A percentile compares a stretch with the other conserved stretches of the same genome.
These are phyloP conservation scores for Aspergillus novofumigatus DNA, from an alignment of 2,329 filamentous ascomycete genomes.

Conservation along the genomic window DNA sequence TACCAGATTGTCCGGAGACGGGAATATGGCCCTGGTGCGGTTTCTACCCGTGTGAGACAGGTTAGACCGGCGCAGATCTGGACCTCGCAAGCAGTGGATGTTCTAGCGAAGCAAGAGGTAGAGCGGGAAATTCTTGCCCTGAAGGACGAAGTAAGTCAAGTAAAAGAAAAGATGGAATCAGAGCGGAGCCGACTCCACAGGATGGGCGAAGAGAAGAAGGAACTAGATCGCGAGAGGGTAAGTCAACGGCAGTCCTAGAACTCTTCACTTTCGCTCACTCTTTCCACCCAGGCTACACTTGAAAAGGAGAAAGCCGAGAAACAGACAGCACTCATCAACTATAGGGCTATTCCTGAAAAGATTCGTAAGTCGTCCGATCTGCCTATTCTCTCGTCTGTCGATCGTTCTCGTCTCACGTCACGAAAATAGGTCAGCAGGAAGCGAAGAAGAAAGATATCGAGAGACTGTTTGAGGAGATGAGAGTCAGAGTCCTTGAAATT, in stretches of 20 bases:
- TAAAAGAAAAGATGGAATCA: constrained; percentile 23
- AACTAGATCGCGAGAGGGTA: constrained; percentile 42
- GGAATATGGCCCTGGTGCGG: constrained; percentile 74
- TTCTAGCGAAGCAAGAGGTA: constrained; percentile 54
- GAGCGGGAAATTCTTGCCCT: constrained; percentile 46
- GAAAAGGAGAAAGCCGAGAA: constrained; percentile 61
- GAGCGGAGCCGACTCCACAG: constrained; percentile 26
- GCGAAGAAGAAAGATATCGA: constrained; percentile 43
- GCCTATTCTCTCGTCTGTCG: constrained; percentile 8
- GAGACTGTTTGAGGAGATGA: constrained; percentile 40
- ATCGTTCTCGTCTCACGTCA: constrained; percentile 20
- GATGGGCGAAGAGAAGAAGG: constrained; percentile 18
- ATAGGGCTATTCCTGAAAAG: constrained; percentile 64
- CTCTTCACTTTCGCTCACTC: constrained; percentile 9
- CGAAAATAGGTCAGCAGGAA: constrained; percentile 43
- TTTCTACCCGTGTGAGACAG: constrained; percentile 62
- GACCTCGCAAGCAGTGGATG: constrained; percentile 72
- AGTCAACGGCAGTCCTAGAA: constrained; percentile 4
- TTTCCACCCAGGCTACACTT: constrained; percentile 22
- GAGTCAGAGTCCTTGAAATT: constrained; percentile 48
- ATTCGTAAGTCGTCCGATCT: constrained; percentile 53
- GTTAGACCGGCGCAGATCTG: constrained; percentile 64
- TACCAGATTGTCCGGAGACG: constrained; percentile 66
- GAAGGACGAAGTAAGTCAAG: constrained; percentile 38
- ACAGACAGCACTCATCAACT: constrained; percentile 63